Evolutionary conservation across 1,139 yeast genomes (phyloP).

Genomic region (Saccharomyces hybrid): DNA sequence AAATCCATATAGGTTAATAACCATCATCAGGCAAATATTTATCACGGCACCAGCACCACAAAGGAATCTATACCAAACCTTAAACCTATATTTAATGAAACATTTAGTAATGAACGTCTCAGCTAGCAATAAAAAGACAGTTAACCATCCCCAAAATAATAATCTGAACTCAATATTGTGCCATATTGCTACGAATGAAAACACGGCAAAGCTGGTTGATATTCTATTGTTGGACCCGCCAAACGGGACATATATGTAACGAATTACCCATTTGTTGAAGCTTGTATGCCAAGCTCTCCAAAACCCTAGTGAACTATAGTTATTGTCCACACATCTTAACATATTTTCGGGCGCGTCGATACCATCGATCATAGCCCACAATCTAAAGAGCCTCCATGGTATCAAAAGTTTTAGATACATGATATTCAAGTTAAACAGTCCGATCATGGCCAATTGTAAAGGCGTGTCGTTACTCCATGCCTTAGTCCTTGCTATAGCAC

Average conservation of each 20-base stretch:
- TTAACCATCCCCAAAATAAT: constrained; percentile 92
- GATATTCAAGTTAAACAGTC: constrained; percentile 78
- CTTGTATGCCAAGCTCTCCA: constrained; percentile 99
- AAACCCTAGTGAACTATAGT: constrained; percentile 84
- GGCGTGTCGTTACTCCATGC: constrained; percentile 95
- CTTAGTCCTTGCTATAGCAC: constrained; percentile 75
- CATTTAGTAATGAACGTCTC: constrained; percentile 59
- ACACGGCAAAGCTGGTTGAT: constrained; percentile 75
- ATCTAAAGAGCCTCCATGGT: constrained; percentile 92
- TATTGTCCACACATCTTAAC: constrained; percentile 93
- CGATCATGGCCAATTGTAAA: constrained; percentile 91
- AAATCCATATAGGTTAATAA: constrained; percentile 91
- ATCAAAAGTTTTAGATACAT: constrained; percentile 88
- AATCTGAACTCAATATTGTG: constrained; percentile 88
- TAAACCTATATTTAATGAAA: constrained; percentile 38
- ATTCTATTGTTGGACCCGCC: constrained; percentile 73
- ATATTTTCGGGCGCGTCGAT: constrained; percentile 97
- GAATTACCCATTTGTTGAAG: constrained; percentile 79
- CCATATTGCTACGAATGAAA: constrained; percentile 96
- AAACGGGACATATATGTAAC: constrained; percentile 78
- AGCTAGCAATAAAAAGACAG: constrained; percentile 83
- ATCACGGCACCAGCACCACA: constrained; percentile 84
- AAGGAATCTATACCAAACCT: constrained; percentile 66
- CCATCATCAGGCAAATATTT: constrained; percentile 98
- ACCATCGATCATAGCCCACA: constrained; percentile 87